Evolutionary conservation across 495 filamentous ascomycete species (phyloP), one percentile per base, ranked within the genome.

Genomic region (Podospora comata): DNA sequence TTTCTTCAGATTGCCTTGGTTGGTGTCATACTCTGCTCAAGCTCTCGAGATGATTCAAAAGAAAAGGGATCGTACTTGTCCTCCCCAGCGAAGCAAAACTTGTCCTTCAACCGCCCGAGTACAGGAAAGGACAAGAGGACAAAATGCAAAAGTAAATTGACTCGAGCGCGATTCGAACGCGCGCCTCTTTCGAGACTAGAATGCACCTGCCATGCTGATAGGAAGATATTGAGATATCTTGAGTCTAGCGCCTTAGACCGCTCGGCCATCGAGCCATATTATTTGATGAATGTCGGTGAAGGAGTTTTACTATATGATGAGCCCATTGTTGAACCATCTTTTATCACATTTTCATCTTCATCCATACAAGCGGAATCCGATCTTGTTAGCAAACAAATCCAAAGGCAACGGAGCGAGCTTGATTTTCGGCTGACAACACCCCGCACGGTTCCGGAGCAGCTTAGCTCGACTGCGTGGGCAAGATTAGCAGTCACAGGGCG

Each of bases 201-300:
- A 76, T 70, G 32, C 68, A 58, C n/a, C 68, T 60, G 62, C 65
- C 53, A 60, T n/a, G 13, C 34, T 61, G 62, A 44, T 48, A 66
- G 64, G 69, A 65, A 71, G 62, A 70, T 59, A 44, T n/a, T 23
- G 5, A 15, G 4, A 23, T 28, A 64, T 69, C 74, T 76, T 76
- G 74, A 76, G 74, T 76, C 71, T 74, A 70, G 60, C 74, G 72
- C 74, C 74, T 76, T 76, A 76, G 72, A 74, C 74, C 72, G 67
- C 74, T 76, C 74, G 74, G 74, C 72, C 74, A 76, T 66, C 72
- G 70, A 74, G 72, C 72, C 72, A 66, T 48, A 0, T 48, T 11
- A 48, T 48, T 48, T 48, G 28, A 55, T 67, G 26, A 11, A 26
- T 30, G 1, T 61, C 64, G 27, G 58, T 68, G 7, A 54, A 11